phyloP scores from a whole-genome alignment of 345 rosid genomes.

The Eucalyptus pumila region DNA sequence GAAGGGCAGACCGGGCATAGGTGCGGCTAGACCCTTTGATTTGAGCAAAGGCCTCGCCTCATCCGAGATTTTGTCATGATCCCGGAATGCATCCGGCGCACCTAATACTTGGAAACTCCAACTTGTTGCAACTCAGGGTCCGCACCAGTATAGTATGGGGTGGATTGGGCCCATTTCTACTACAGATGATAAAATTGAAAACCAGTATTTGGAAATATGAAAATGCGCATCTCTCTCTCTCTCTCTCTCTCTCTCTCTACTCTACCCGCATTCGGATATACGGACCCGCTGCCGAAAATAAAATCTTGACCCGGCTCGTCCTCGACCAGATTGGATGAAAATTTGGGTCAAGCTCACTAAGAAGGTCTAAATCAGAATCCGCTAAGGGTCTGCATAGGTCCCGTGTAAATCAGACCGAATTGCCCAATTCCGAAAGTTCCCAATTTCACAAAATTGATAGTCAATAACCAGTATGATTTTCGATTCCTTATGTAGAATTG shows the following conservation, averaged over 20 bases:
- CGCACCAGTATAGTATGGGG: background rate
- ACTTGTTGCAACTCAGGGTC: background rate
- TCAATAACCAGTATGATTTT: background rate
- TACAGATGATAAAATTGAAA: background rate
- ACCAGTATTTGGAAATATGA: too few relatives aligned
- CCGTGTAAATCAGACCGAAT: too few relatives aligned
- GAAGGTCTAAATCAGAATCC: background rate
- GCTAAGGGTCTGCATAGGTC: background rate
- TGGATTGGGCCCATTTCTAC: background rate
- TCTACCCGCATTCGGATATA: background rate
- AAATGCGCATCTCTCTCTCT: background rate
- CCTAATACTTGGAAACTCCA: too few relatives aligned
- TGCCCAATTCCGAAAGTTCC: background rate
- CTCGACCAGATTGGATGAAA: background rate
- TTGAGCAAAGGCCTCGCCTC: background rate
- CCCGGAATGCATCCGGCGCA: background rate
- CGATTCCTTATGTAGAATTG: background rate
- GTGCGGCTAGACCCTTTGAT: background rate
- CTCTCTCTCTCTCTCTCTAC: background rate
- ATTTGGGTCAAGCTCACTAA: background rate
- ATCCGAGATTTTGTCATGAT: background rate
- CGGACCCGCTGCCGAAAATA: rapidly evolving
- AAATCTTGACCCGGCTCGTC: background rate
- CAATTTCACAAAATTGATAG: background rate
- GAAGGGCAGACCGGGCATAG: background rate